phyloP scores from a whole-genome alignment of 371 early-diverging fungal genomes.

The Haplosporangium sp. region DNA sequence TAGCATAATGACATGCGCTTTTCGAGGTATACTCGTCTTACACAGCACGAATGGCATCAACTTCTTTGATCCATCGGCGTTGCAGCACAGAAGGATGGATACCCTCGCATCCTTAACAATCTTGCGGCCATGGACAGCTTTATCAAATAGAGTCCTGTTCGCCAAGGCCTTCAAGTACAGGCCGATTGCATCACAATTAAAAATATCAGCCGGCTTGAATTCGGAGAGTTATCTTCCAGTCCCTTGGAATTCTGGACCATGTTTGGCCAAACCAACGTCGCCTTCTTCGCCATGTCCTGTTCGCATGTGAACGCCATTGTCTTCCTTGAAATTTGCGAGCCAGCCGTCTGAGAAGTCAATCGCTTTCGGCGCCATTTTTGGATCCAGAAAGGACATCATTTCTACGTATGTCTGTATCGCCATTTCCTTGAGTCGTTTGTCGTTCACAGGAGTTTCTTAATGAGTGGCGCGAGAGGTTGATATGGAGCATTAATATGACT shows the following conservation, averaged over 20 bases:
- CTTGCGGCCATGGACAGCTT: constrained; percentile 2
- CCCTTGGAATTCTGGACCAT: neutral
- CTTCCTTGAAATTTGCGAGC: neutral
- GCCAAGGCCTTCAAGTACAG: constrained; percentile 4
- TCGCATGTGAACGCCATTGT: neutral
- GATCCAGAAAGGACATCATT: neutral
- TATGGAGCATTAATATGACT: too few species aligned
- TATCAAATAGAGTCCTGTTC: neutral
- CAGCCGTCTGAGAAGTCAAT: constrained; percentile 5
- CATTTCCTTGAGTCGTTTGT: neutral
- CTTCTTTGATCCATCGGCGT: constrained; percentile 6
- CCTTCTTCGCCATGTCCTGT: constrained; percentile 9
- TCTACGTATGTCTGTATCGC: neutral
- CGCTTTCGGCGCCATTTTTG: neutral
- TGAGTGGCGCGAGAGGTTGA: too few species aligned
- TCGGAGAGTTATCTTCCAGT: neutral
- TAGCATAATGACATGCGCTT: too few species aligned
- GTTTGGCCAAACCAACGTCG: neutral
- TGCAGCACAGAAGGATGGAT: constrained; percentile 9
- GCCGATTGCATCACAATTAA: constrained; percentile 9
- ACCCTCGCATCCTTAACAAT: neutral
- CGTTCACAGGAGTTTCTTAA: constrained; percentile 6
- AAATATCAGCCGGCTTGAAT: neutral
- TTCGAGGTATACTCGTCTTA: too few species aligned
- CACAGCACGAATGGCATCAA: constrained; percentile 1